Evolutionary conservation across 805 yeast species (phyloP).

Genomic region (Cyberlindnera bimundalis): DNA sequence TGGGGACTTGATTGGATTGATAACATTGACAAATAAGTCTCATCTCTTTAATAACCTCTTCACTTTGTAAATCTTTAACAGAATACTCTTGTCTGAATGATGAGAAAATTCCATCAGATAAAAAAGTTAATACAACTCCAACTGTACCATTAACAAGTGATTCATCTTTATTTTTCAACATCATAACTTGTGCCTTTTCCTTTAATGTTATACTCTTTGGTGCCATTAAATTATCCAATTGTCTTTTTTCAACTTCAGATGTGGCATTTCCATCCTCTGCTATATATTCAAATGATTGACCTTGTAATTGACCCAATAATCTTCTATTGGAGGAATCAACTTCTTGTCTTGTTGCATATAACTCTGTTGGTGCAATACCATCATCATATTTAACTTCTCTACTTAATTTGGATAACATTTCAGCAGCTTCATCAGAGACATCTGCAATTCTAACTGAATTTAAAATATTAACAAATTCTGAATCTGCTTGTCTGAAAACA

Average conservation of each 20-base stretch:
- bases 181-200: conserved; percentile 92
- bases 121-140: conserved; percentile 58
- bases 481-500: conserved; percentile 91
- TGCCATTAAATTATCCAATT: conserved; percentile 67
- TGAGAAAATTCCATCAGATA: conserved; percentile 27
- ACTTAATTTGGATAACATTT: conserved; percentile 49
- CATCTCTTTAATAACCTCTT: conserved; percentile 13
- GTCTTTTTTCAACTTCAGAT: conserved; percentile 19
- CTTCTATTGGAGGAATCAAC: conserved; percentile 71
- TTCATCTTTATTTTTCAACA: conserved; percentile 76
- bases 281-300: conserved; percentile 41
- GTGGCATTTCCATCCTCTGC: conserved; percentile 43
- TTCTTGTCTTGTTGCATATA: conserved; percentile 82
- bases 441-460: conserved; percentile 77
- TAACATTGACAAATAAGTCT: conserved; percentile 32
- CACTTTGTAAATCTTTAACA: conserved; percentile 20
- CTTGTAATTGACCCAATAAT: conserved; percentile 48
- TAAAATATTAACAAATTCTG: conserved; percentile 69
- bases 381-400: conserved; percentile 59
- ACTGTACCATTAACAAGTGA: conserved; percentile 86
- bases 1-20: conserved; percentile 12
- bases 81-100: conserved; percentile 13
- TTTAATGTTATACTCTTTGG: conserved; percentile 61
- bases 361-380: conserved; percentile 84
- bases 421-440: conserved; percentile 46